Evolutionary conservation across 2,329 filamentous ascomycete species (phyloP).

Genomic region (Epichloe sibirici): DNA sequence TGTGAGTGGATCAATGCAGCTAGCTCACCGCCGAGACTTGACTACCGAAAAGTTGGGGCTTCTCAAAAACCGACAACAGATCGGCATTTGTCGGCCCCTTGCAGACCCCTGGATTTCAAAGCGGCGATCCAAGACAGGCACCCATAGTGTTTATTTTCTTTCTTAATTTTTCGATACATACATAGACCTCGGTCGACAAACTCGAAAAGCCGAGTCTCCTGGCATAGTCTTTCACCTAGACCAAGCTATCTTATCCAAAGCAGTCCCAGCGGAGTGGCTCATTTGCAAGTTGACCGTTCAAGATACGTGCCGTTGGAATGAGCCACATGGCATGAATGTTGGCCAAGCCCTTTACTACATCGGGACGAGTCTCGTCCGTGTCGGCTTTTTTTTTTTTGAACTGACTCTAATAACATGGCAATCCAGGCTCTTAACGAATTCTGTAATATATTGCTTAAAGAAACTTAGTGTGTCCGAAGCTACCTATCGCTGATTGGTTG

Average conservation of each 20-base stretch:
- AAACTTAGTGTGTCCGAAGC: background rate
- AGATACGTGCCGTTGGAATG: background rate
- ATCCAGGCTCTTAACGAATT: background rate
- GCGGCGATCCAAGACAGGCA: background rate
- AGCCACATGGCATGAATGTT: background rate
- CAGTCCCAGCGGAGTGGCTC: background rate
- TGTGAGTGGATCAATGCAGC: background rate
- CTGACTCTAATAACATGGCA: background rate
- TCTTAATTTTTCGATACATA: background rate
- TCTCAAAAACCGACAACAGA: background rate
- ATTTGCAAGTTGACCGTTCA: background rate
- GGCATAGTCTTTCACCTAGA: too few species aligned
- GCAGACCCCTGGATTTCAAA: background rate
- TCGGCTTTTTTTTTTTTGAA: background rate
- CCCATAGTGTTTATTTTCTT: background rate
- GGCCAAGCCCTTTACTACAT: background rate
- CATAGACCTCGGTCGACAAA: background rate
- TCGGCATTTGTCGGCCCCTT: background rate
- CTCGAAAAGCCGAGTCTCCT: background rate
- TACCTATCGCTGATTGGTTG: background rate
- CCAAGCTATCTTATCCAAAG: too few species aligned
- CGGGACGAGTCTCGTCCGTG: background rate
- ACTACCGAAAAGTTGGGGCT: too few species aligned
- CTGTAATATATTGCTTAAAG: background rate
- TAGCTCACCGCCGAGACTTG: too few species aligned